phyloP scores from a whole-genome alignment of 805 yeast species.

The Metschnikowia borealis region DNA sequence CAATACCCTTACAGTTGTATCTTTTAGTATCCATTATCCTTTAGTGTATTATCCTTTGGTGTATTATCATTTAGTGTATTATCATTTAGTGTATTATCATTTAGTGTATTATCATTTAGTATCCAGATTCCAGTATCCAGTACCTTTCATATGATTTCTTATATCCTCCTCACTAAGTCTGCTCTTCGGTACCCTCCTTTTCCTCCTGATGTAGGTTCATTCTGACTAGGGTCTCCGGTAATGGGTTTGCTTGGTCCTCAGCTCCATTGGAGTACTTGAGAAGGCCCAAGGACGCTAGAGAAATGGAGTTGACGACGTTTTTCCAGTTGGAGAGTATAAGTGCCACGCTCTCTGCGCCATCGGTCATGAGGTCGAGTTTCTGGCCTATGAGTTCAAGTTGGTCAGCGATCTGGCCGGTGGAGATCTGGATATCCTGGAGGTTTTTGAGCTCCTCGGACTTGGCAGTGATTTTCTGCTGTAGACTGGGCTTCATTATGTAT shows the following conservation, averaged over 20 bases:
- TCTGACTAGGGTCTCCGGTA: constrained; percentile 66
- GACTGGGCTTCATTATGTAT: constrained; percentile 6
- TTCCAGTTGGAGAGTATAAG: constrained; percentile 63
- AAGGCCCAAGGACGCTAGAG: constrained; percentile 55
- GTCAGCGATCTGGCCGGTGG: constrained; percentile 42
- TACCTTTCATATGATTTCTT: no score
- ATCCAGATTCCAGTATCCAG: no score
- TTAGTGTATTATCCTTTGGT: no score
- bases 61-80: no score
- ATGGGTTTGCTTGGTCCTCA: constrained; percentile 45
- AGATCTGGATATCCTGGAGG: constrained; percentile 44
- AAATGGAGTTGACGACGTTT: constrained; percentile 54
- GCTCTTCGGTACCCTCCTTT: not conserved
- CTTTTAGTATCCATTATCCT: no score
- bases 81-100: no score
- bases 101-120: no score
- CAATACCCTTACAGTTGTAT: no score
- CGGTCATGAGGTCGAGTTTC: constrained; percentile 45
- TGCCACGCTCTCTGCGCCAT: constrained; percentile 60
- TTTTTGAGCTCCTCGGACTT: constrained; percentile 50
- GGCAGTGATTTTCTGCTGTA: constrained; percentile 34
- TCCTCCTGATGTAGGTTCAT: constrained; percentile 38
- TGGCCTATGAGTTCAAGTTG: constrained; percentile 48
- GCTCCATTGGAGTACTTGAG: constrained; percentile 33
- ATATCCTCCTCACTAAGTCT: not conserved